A percentile compares a stretch with the other conserved stretches of the same genome.
Evolutionary conservation across 768 basidiomycete species (phyloP).

Genomic region (Lentinula lateritia): DNA sequence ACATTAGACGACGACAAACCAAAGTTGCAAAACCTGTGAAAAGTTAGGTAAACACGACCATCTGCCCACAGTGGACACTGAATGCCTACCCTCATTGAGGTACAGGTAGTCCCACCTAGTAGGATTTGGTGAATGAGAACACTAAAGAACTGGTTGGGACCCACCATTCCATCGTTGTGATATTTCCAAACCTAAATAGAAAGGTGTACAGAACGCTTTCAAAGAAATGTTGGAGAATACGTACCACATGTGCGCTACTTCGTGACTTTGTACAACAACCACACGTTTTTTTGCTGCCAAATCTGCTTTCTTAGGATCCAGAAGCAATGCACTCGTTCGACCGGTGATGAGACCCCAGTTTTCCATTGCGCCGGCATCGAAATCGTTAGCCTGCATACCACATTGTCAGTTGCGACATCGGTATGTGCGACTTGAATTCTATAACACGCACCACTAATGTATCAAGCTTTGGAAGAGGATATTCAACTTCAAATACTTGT

Average conservation of each 20-base stretch:
- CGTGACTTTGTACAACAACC: conserved; percentile 57
- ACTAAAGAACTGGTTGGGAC: neutral
- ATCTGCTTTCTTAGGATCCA: conserved; percentile 52
- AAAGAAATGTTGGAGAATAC: conserved; percentile 5
- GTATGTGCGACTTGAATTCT: neutral
- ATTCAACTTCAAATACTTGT: conserved; percentile 67
- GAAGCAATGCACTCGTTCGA: conserved; percentile 58
- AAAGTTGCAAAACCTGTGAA: conserved; percentile 14
- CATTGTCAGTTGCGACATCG: neutral
- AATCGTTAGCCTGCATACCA: conserved; percentile 43
- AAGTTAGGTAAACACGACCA: neutral
- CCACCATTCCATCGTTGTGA: conserved; percentile 59
- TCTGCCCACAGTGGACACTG: neutral
- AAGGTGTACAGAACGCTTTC: neutral
- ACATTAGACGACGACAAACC: conserved; percentile 6
- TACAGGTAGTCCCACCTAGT: conserved; percentile 51
- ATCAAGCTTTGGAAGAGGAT: conserved; percentile 74
- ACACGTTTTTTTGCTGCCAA: conserved; percentile 54
- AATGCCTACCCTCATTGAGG: conserved; percentile 43
- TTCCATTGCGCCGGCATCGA: conserved; percentile 69
- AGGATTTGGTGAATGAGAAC: neutral
- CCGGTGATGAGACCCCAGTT: conserved; percentile 74
- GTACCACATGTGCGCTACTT: conserved; percentile 54
- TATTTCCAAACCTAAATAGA: conserved; percentile 53
- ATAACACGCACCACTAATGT: conserved; percentile 47